Conservation (phyloP, 495 filamentous ascomycete genomes). For the Penicillium turbatum region DNA sequence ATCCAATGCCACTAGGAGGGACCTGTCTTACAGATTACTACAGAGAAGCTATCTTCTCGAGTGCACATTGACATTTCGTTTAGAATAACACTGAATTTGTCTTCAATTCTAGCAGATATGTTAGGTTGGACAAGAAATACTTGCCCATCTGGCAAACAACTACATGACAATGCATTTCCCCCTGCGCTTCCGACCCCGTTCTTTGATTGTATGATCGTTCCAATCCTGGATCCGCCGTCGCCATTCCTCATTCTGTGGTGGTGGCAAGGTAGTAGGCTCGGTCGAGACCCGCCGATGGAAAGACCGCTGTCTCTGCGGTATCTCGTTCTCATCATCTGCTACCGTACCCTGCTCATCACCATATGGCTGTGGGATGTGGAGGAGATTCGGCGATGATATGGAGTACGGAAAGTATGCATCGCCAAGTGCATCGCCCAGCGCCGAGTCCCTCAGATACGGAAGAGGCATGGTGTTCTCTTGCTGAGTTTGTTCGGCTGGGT, state of each 20-base stretch:
- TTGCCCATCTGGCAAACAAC: slow-evolving; percentile 1
- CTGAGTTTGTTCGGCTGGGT: slow-evolving; percentile 11
- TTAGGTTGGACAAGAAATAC: not conserved
- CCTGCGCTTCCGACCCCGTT: slow-evolving; percentile 31
- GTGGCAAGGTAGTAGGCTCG: slow-evolving; percentile 33
- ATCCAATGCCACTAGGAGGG: no score
- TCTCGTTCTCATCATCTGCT: slow-evolving; percentile 22
- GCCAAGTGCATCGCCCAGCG: slow-evolving; percentile 27
- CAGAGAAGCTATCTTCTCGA: no score
- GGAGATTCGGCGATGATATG: slow-evolving; percentile 39
- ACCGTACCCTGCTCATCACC: slow-evolving; percentile 16
- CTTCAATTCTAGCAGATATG: no score
- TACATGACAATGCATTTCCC: slow-evolving; percentile 42
- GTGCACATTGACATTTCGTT: no score
- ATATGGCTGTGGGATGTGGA: slow-evolving; percentile 25
- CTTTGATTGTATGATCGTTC: slow-evolving; percentile 43
- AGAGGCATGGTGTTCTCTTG: slow-evolving; percentile 17
- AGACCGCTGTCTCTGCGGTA: slow-evolving; percentile 18
- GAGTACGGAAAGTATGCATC: slow-evolving; percentile 33
- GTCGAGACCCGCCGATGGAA: slow-evolving; percentile 37
- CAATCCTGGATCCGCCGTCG: slow-evolving; percentile 42
- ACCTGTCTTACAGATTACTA: no score
- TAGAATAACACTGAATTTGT: no score
- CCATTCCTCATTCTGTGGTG: slow-evolving; percentile 38
- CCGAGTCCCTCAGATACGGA: slow-evolving; percentile 18